Percentiles rank a stretch among this genome's conserved stretches.
Evolutionary conservation across 2,329 filamentous ascomycete genomes (phyloP).

Genomic region (Cyphellophora europaea): DNA sequence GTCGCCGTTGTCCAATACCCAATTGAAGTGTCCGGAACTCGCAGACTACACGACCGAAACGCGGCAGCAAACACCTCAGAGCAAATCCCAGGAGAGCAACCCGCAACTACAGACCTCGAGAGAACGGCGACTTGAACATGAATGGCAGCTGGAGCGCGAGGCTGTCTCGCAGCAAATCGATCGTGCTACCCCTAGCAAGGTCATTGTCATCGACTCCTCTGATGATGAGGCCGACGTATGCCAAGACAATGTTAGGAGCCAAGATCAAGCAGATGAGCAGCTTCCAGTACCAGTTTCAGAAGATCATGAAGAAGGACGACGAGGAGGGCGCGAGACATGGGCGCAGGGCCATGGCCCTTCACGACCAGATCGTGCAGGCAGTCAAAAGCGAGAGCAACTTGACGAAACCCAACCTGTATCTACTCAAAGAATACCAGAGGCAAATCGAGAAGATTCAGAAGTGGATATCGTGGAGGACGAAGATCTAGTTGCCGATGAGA

Average conservation of each 20-base stretch:
- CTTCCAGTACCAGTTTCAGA: neutral
- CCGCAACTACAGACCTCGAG: constrained; percentile 7
- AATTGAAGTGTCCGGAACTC: neutral
- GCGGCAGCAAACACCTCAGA: constrained; percentile 5
- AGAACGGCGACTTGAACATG: constrained; percentile 23
- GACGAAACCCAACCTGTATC: neutral
- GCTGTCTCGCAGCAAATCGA: constrained; percentile 34
- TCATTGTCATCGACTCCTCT: constrained; percentile 35
- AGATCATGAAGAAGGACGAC: constrained; percentile 7
- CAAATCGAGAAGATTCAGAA: neutral
- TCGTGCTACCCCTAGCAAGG: constrained; percentile 30
- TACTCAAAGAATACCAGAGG: neutral
- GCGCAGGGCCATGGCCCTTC: no score
- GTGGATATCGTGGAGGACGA: constrained; percentile 7
- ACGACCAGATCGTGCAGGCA: neutral
- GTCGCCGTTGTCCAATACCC: neutral
- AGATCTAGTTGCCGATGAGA: constrained; percentile 24
- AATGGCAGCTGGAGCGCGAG: constrained; percentile 37
- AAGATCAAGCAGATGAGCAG: neutral
- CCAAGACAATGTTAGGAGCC: constrained; percentile 6
- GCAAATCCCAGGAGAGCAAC: neutral
- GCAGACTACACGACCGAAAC: neutral
- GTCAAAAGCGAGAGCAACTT: no score
- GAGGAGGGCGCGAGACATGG: no score
- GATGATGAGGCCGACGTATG: constrained; percentile 11